Evolutionary conservation across 148 eudicot genomes (phyloP).

Genomic region (Chenopodium berlandieri): DNA sequence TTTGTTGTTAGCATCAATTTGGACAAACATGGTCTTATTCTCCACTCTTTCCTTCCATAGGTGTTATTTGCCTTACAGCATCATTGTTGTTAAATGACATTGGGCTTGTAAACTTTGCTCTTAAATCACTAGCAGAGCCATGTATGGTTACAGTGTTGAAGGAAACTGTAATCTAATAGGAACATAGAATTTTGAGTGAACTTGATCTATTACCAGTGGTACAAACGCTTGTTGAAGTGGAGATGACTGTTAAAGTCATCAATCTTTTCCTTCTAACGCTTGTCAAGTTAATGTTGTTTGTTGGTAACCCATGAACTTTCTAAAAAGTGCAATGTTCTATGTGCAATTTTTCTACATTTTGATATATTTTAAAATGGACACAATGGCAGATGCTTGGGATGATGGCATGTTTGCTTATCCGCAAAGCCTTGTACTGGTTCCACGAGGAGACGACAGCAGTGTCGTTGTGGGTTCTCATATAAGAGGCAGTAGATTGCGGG

Average conservation of each 20-base stretch:
- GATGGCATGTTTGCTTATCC: slow-evolving; percentile 71
- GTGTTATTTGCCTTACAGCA: background rate
- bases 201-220: background rate
- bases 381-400: slow-evolving; percentile 59
- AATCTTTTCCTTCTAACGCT: background rate
- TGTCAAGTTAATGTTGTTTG: background rate
- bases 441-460: slow-evolving; percentile 76
- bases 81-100: background rate
- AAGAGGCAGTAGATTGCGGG: slow-evolving; percentile 81
- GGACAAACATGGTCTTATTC: background rate
- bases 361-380: background rate
- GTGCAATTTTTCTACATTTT: background rate
- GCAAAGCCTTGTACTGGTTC: slow-evolving; percentile 88
- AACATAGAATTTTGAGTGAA: background rate
- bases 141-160: background rate
- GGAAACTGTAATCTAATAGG: background rate
- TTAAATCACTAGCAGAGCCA: background rate
- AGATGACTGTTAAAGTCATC: background rate
- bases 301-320: background rate
- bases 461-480: slow-evolving; percentile 82
- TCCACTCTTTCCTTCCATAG: background rate
- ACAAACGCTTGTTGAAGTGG: background rate
- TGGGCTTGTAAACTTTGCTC: background rate
- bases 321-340: background rate
- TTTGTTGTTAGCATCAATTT: background rate